phyloP scores from a whole-genome alignment of 1,284 basidiomycete genomes.

The Hemileia vastatrix region DNA sequence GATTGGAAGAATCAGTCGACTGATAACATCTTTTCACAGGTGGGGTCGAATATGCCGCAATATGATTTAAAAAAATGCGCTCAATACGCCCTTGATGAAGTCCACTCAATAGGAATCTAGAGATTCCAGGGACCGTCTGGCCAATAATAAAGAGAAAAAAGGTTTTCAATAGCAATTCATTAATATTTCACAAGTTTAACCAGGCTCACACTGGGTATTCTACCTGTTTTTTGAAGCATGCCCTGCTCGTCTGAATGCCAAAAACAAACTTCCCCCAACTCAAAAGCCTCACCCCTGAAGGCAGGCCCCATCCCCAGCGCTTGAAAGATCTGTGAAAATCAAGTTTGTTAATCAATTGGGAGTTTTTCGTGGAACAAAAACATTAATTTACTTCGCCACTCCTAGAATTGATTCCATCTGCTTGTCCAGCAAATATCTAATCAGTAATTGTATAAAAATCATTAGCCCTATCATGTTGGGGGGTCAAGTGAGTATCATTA shows the following conservation, averaged over 20 bases:
- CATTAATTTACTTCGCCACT: constrained; percentile 10
- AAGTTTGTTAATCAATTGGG: neutral
- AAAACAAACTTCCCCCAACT: constrained; percentile 18
- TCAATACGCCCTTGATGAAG: constrained; percentile 1
- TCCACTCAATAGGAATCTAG: neutral
- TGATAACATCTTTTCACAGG: no score
- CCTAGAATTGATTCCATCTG: constrained; percentile 21
- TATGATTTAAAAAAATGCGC: constrained; percentile 19
- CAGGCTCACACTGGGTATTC: constrained; percentile 14
- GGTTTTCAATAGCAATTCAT: neutral
- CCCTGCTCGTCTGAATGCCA: constrained; percentile 14
- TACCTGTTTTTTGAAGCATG: constrained; percentile 9
- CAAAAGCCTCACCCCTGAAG: constrained; percentile 8
- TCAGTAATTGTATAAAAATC: neutral
- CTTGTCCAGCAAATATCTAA: constrained; percentile 23
- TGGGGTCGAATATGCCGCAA: constrained; percentile 18
- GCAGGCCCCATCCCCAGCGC: constrained; percentile 17
- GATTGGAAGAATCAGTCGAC: no score
- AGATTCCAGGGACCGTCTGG: constrained; percentile 21
- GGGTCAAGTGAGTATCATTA: neutral
- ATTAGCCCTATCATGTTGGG: neutral
- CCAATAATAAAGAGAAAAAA: no score
- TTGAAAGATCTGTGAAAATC: constrained; percentile 12
- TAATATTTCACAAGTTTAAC: no score
- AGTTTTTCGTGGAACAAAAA: no score